Conservation (phyloP, 805 yeast species). For the Hanseniaspora thailandica region DNA sequence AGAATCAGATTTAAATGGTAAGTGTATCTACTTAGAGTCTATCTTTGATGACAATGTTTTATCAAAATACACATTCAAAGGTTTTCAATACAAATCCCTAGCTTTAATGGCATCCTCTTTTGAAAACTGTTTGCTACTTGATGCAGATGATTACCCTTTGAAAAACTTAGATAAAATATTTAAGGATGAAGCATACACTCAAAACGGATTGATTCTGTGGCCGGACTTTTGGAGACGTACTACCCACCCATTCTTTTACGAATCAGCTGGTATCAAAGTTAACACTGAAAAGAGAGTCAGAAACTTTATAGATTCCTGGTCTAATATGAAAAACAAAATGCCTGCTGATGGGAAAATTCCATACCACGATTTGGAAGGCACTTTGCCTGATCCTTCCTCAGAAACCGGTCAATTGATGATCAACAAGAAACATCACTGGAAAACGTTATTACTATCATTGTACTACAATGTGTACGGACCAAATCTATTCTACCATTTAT, state of each 20-base stretch:
- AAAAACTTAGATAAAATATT: constrained; percentile 52
- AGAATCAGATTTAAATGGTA: constrained; percentile 37
- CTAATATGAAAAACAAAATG: constrained; percentile 25
- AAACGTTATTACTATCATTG: constrained; percentile 45
- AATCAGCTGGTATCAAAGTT: constrained; percentile 48
- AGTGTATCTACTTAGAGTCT: constrained; percentile 54
- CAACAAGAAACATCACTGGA: constrained; percentile 48
- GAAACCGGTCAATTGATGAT: constrained; percentile 64
- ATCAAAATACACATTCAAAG: constrained; percentile 39
- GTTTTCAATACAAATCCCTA: constrained; percentile 58
- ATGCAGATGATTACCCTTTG: constrained; percentile 66
- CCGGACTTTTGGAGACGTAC: constrained; percentile 86
- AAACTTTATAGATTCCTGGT: constrained; percentile 27
- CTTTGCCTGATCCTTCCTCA: constrained; percentile 58
- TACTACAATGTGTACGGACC: constrained; percentile 64
- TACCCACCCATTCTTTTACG: constrained; percentile 60
- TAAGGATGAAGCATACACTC: constrained; percentile 41
- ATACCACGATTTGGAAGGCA: constrained; percentile 49
- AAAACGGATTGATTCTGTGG: constrained; percentile 51
- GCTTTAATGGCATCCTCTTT: constrained; percentile 64
- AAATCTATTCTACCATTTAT: constrained; percentile 50
- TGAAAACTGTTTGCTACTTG: constrained; percentile 58
- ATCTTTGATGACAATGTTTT: constrained; percentile 41
- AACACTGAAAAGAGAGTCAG: constrained; percentile 32
- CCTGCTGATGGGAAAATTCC: constrained; percentile 27